A percentile compares a stretch with the other conserved stretches of the same genome.
These are phyloP conservation scores for Jasminum sambac DNA, from an alignment of 257 asterid genomes.

Conservation along the genomic window DNA sequence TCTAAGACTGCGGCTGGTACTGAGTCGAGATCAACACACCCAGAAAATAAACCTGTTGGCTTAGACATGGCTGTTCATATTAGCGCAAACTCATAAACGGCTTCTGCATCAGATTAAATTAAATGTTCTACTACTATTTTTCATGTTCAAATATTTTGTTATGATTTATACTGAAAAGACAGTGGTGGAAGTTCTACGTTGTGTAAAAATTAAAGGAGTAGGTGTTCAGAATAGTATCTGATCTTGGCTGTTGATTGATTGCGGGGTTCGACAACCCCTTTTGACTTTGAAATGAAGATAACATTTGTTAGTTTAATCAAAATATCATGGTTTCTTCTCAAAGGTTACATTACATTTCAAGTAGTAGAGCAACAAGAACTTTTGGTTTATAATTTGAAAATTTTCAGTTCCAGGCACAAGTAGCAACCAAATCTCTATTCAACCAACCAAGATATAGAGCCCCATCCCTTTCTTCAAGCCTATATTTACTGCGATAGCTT, in stretches of 20 bases:
- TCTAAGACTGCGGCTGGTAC: slow-evolving; percentile 37
- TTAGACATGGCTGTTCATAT: slow-evolving; percentile 61
- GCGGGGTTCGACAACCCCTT: no score
- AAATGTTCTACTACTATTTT: neutral
- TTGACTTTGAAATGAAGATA: no score
- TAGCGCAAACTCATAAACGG: slow-evolving; percentile 49
- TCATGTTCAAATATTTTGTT: slow-evolving; percentile 1
- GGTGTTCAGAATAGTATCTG: no score
- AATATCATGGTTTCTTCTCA: no score
- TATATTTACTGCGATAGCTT: slow-evolving; percentile 54
- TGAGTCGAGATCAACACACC: slow-evolving; percentile 52
- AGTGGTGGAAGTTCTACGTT: slow-evolving; percentile 3
- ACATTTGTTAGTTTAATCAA: no score
- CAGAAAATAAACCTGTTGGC: slow-evolving; percentile 45
- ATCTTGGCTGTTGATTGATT: no score
- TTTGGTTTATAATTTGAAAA: neutral
- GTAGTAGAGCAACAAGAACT: no score
- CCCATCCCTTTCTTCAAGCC: slow-evolving; percentile 80
- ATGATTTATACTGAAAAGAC: neutral
- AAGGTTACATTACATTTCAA: no score
- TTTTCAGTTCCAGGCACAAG: slow-evolving; percentile 86
- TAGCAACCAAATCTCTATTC: slow-evolving; percentile 81
- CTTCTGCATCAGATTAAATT: neutral
- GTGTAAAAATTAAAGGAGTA: no score
- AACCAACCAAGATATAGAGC: slow-evolving; percentile 93